Evolutionary conservation across 2,329 filamentous ascomycete species (phyloP).

Genomic region (Fusarium dlaminii): DNA sequence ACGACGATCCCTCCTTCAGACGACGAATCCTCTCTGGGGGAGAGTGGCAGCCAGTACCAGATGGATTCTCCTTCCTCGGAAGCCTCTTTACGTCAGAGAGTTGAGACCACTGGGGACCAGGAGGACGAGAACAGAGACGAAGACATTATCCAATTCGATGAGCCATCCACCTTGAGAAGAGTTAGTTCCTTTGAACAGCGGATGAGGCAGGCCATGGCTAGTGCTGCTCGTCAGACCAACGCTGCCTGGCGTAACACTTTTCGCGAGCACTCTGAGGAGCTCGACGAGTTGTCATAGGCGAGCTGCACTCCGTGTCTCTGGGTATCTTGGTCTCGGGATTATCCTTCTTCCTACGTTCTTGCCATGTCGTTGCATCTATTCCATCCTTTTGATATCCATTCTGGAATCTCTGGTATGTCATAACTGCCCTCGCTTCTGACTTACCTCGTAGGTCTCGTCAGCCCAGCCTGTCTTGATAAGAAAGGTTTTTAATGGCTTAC

Average conservation of each 20-base stretch:
- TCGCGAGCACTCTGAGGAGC: neutral
- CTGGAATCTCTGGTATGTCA: neutral
- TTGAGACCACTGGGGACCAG: rapidly evolving
- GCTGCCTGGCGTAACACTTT: neutral
- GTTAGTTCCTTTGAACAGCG: neutral
- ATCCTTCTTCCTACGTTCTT: rapidly evolving
- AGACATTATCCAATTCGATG: neutral
- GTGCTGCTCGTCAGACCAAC: neutral
- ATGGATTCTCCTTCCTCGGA: neutral
- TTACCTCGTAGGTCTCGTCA: no score
- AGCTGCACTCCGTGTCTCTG: rapidly evolving
- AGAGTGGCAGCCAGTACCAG: rapidly evolving
- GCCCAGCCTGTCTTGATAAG: neutral
- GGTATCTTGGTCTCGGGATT: neutral
- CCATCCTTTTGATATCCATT: rapidly evolving
- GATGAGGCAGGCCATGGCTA: neutral
- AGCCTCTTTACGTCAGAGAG: rapidly evolving
- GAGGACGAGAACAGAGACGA: no score
- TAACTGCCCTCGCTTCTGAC: no score
- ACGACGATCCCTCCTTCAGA: rapidly evolving
- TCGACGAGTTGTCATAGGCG: neutral
- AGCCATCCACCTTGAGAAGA: neutral
- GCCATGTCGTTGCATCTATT: neutral
- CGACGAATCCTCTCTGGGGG: neutral
- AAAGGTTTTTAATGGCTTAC: rapidly evolving